A percentile compares a stretch with the other conserved stretches of the same genome.
Evolutionary conservation across 768 basidiomycete genomes (phyloP).

Genomic region (Lyophyllum shimeji): DNA sequence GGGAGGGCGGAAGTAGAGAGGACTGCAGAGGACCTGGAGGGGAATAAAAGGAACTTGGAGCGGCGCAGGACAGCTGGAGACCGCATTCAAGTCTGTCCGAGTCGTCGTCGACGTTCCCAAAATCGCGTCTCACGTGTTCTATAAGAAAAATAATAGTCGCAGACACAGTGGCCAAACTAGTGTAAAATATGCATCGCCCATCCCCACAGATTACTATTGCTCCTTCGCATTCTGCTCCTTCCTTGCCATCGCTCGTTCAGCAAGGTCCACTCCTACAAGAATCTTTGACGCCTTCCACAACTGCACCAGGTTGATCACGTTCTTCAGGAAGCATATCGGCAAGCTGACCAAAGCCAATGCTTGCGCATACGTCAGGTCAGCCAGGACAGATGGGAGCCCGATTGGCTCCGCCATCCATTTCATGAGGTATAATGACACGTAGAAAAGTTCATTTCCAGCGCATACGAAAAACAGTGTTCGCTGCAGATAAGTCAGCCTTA

Average conservation of each 20-base stretch:
- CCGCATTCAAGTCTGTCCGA: constrained; percentile 29
- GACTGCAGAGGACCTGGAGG: constrained; percentile 15
- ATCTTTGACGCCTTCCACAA: constrained; percentile 98
- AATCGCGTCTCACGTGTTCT: constrained; percentile 10
- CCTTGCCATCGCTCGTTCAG: constrained; percentile 72
- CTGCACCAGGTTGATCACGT: constrained; percentile 93
- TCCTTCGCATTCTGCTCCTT: constrained; percentile 31
- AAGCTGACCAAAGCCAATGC: constrained; percentile 59
- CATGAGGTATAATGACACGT: constrained; percentile 91
- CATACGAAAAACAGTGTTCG: constrained; percentile 89
- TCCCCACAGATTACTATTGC: not conserved
- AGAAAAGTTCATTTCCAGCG: constrained; percentile 94
- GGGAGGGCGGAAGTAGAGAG: constrained; percentile 8
- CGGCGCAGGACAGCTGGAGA: constrained; percentile 37
- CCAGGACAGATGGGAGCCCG: constrained; percentile 35
- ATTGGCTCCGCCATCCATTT: constrained; percentile 79
- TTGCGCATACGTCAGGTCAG: constrained; percentile 72
- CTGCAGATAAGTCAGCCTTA: constrained; percentile 36
- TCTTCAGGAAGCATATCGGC: constrained; percentile 78
- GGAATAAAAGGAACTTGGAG: constrained; percentile 35
- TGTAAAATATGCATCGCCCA: not conserved
- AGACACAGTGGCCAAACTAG: not conserved
- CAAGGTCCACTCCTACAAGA: constrained; percentile 89
- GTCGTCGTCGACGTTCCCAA: constrained; percentile 1
- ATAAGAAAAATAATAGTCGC: not conserved